Conservation (phyloP, 768 basidiomycete species). For the Lactarius tabidus region DNA sequence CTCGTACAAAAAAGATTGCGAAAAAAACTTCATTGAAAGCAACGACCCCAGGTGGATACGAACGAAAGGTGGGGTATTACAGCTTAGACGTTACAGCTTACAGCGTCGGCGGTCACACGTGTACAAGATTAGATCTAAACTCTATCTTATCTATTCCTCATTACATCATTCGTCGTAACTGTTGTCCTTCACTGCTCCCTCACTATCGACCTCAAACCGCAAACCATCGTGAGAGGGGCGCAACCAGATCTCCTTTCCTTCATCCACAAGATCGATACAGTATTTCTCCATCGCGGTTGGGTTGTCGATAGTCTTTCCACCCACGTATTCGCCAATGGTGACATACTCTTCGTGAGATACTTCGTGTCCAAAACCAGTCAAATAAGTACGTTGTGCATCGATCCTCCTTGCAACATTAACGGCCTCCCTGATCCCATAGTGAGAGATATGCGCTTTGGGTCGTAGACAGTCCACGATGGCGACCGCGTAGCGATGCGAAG, state of each 20-base stretch:
- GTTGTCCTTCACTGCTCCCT: conserved; percentile 47
- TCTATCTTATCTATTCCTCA: background rate
- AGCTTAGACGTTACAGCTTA: no score
- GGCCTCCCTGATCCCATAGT: conserved; percentile 69
- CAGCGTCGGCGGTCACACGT: background rate
- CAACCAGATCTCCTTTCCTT: conserved; percentile 52
- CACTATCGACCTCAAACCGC: conserved; percentile 44
- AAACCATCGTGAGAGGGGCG: conserved; percentile 77
- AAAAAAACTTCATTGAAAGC: conserved; percentile 48
- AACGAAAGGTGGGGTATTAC: no score
- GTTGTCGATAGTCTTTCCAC: conserved; percentile 32
- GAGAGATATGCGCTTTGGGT: conserved; percentile 64
- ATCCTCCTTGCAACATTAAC: conserved; percentile 53
- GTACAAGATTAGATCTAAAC: conserved; percentile 11
- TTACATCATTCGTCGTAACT: no score
- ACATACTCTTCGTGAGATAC: conserved; percentile 74
- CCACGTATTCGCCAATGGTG: conserved; percentile 53
- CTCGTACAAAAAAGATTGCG: conserved; percentile 56
- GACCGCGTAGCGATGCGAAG: conserved; percentile 41
- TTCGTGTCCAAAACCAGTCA: conserved; percentile 75
- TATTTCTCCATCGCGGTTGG: conserved; percentile 35
- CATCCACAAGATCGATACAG: conserved; percentile 46
- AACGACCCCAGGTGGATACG: conserved; percentile 35
- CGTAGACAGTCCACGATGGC: conserved; percentile 77
- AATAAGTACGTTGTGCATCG: conserved; percentile 58